phyloP scores from a whole-genome alignment of 2,329 filamentous ascomycete genomes.

The Ophiostoma piceae region DNA sequence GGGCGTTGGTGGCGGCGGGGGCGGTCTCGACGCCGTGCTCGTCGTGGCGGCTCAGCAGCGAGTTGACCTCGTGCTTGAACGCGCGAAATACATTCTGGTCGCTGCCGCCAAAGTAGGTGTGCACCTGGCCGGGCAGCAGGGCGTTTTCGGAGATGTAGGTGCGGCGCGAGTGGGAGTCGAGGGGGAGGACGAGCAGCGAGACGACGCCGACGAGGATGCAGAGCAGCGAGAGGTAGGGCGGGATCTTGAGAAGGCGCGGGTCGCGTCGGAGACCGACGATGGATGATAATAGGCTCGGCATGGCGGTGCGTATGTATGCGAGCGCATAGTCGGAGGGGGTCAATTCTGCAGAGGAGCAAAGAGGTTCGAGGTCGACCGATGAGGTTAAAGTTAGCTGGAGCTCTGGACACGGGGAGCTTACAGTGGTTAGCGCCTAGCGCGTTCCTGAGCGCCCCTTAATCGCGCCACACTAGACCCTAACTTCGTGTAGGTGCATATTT shows the following conservation, averaged over 20 bases:
- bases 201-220: constrained; percentile 79
- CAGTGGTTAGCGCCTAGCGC: constrained; percentile 15
- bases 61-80: constrained; percentile 77
- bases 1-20: constrained; percentile 41
- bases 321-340: constrained; percentile 4
- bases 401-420: constrained; percentile 20
- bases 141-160: constrained; percentile 99
- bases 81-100: constrained; percentile 93
- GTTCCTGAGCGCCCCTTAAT: constrained; percentile 18
- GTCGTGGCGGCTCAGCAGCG: constrained; percentile 36
- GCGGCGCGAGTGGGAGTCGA: constrained; percentile 82
- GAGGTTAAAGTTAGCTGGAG: constrained; percentile 6
- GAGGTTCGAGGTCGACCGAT: not conserved
- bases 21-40: not conserved
- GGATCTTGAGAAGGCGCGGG: constrained; percentile 73
- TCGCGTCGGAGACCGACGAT: constrained; percentile 70
- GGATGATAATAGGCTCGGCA: constrained; percentile 31
- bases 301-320: not conserved
- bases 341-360: not conserved
- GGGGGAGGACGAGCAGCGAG: constrained; percentile 84
- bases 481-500: not conserved
- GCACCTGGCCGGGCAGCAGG: constrained; percentile 88
- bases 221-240: constrained; percentile 79
- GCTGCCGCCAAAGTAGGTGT: constrained; percentile 94
- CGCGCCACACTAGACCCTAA: constrained; percentile 3